A percentile compares a stretch with the other conserved stretches of the same genome.
Evolutionary conservation across 2,329 filamentous ascomycete species (phyloP).

Genomic region (Pseudomassariella vexata): DNA sequence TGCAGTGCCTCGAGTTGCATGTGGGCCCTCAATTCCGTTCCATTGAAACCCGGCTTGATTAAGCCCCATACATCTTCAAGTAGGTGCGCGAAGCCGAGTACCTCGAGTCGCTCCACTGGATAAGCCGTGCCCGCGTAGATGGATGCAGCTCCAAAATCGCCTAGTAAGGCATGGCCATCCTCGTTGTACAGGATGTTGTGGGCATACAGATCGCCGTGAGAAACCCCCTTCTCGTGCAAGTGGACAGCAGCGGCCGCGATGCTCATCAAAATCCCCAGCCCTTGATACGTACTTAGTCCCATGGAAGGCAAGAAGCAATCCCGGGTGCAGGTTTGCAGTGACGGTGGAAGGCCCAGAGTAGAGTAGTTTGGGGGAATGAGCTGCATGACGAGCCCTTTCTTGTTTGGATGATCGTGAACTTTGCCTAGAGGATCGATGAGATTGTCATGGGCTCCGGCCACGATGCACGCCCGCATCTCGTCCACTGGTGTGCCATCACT

Average conservation of each 20-base stretch:
- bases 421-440: slow-evolving; percentile 39
- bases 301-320: slow-evolving; percentile 31
- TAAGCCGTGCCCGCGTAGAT: slow-evolving; percentile 27
- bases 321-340: slow-evolving; percentile 37
- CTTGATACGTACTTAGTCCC: slow-evolving; percentile 21
- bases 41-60: slow-evolving; percentile 12
- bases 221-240: slow-evolving; percentile 35
- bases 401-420: slow-evolving; percentile 33
- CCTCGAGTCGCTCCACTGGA: slow-evolving; percentile 35
- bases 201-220: slow-evolving; percentile 41
- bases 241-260: slow-evolving; percentile 36
- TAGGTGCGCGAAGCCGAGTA: slow-evolving; percentile 41
- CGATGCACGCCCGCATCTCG: slow-evolving; percentile 41
- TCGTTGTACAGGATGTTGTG: slow-evolving; percentile 39
- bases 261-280: slow-evolving; percentile 29
- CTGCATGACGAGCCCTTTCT: slow-evolving; percentile 38
- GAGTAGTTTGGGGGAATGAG: slow-evolving; percentile 37
- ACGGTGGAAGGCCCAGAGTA: slow-evolving; percentile 37
- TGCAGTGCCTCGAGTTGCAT: too few species aligned
- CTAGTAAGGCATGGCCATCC: slow-evolving; percentile 36
- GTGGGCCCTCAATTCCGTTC: too few species aligned
- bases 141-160: slow-evolving; percentile 42
- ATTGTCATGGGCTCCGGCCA: slow-evolving; percentile 38
- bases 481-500: slow-evolving; percentile 42
- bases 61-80: slow-evolving; percentile 37